Percentiles rank a stretch among this genome's conserved stretches.
These are phyloP conservation scores for Microdochium paspali DNA, from an alignment of 2,329 filamentous ascomycete genomes.

Conservation along the genomic window DNA sequence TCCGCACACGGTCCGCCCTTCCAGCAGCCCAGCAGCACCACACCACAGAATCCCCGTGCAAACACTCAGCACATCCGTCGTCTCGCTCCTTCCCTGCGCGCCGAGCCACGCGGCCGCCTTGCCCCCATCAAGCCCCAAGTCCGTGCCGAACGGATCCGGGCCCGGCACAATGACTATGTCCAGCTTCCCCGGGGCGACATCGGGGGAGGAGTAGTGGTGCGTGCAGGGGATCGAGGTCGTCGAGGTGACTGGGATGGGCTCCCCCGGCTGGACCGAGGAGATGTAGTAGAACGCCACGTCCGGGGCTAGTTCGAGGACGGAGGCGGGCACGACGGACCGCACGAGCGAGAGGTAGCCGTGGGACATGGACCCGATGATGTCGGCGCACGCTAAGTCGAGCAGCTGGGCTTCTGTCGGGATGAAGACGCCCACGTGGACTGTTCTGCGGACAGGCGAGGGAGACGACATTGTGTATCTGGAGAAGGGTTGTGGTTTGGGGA, in stretches of 20 bases:
- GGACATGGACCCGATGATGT: slow-evolving; percentile 36
- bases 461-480: too few relatives aligned
- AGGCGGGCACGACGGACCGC: slow-evolving; percentile 20
- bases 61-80: slow-evolving; percentile 38
- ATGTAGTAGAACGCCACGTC: slow-evolving; percentile 36
- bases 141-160: slow-evolving; percentile 26
- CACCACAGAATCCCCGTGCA: slow-evolving; percentile 42
- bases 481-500: too few relatives aligned
- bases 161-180: slow-evolving; percentile 43
- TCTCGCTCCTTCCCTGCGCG: slow-evolving; percentile 24
- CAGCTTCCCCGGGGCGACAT: slow-evolving; percentile 38
- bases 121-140: slow-evolving; percentile 13
- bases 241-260: slow-evolving; percentile 31
- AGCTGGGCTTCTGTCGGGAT: slow-evolving; percentile 35
- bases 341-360: slow-evolving; percentile 30
- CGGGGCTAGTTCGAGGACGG: slow-evolving; percentile 30
- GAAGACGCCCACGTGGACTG: slow-evolving; percentile 39
- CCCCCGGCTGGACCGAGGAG: slow-evolving; percentile 23
- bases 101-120: slow-evolving; percentile 31
- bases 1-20: slow-evolving; percentile 35
- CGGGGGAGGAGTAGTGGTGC: slow-evolving; percentile 31
- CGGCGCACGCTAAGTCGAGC: slow-evolving; percentile 40
- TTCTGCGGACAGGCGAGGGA: background rate
- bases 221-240: slow-evolving; percentile 27
- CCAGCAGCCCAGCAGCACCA: slow-evolving; percentile 35